phyloP scores from a whole-genome alignment of 108 stramenopile genomes.

The Mediolabrus comicus region DNA sequence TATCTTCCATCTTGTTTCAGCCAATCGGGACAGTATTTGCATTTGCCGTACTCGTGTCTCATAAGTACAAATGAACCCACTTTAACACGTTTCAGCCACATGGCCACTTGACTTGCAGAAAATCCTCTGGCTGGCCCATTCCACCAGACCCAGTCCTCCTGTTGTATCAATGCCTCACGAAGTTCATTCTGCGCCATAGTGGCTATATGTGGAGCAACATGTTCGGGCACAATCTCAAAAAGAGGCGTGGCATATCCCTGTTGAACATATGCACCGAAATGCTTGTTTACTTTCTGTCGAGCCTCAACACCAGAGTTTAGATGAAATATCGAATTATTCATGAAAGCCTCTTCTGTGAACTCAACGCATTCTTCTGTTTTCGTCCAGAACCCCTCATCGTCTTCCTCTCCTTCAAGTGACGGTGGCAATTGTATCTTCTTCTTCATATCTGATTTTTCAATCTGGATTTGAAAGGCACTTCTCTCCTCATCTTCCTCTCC shows the following conservation, averaged over 20 bases:
- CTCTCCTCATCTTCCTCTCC: background rate
- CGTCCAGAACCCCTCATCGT: background rate
- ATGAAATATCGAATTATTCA: background rate
- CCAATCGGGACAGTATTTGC: background rate
- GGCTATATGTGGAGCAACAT: constrained; percentile 5
- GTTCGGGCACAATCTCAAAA: background rate
- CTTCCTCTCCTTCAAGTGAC: background rate
- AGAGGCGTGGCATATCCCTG: constrained; percentile 5
- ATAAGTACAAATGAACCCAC: constrained; percentile 13
- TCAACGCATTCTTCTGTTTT: background rate
- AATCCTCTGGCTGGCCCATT: background rate
- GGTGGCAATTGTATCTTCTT: background rate
- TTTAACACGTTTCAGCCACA: constrained; percentile 8
- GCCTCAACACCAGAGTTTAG: background rate
- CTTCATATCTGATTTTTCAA: background rate
- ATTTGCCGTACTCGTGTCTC: constrained; percentile 13
- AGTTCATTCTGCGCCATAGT: background rate
- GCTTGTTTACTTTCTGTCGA: background rate
- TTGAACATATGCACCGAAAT: background rate
- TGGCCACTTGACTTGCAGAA: background rate
- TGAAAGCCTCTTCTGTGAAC: constrained; percentile 5
- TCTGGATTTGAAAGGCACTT: background rate
- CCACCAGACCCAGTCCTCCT: background rate
- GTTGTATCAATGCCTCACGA: background rate
- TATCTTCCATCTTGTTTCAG: constrained; percentile 6